Base-by-base conservation (phyloP, 164 flowering plant genomes). In the Liquidambar formosana region DNA sequence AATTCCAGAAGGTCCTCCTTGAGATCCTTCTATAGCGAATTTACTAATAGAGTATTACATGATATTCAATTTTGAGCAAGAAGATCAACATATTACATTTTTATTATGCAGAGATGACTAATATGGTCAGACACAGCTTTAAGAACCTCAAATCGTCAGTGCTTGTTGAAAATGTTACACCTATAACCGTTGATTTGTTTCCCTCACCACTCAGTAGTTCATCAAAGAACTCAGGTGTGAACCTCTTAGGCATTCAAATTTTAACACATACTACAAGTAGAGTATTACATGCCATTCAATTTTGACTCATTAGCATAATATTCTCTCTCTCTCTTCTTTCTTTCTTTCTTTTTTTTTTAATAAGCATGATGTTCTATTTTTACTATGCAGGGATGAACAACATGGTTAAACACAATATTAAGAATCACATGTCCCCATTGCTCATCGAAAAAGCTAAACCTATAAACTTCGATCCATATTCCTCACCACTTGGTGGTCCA, bases 141-240 rank as follows among this genome's bases (percentile, higher is more conserved):
- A 60, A 46, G 63, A 70, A 63, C 62, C 57, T 68, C 64, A 73
- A 63, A 51, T 65, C 73, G 12, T 63, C 72, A 21, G 28, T 72
- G 21, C 77, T 64, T n/a, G 19, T 48, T 46, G 72, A 64, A 64
- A 62, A 70, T 62, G 76, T 60, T 61, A 76, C 80, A 60, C 76
- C 79, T 69, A 18, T 53, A 65, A 69, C 76, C 25, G 63, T 61
- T 53, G 53, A 52, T 58, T 53, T 67, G 13, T 66, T 70, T 61
- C 56, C 23, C 56, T 59, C 78, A 26, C 78, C 81, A 57, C 61
- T 44, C 28, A 60, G 13, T 45, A 41, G 64, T 66, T 71, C 76
- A 69, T 62, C 82, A 38, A 72, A 76, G 54, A 73, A 61, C 46
- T 61, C 79, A 63, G 83, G 85, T 81, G 53, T 61, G 49, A 71